phyloP scores from a whole-genome alignment of 1,284 basidiomycete genomes.

The Austroboletus novae-zelandiae region DNA sequence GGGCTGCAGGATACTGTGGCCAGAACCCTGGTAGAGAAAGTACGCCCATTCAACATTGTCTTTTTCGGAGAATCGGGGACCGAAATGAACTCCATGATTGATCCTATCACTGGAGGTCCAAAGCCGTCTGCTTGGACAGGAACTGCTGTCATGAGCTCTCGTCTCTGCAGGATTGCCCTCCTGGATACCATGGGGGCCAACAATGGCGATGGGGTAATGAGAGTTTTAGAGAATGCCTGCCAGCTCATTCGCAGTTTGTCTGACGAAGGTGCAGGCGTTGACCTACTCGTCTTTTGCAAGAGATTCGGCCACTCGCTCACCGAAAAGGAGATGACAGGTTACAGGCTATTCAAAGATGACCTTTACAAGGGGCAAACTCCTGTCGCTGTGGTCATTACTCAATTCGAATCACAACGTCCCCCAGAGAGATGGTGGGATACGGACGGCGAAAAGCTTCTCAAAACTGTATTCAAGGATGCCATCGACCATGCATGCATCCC shows the following conservation, averaged over 20 bases:
- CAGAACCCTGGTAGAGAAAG: neutral
- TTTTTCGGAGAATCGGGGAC: neutral
- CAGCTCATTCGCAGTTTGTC: neutral
- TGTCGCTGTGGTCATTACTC: conserved; percentile 29
- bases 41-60: neutral
- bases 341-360: conserved; percentile 23
- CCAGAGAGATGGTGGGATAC: neutral
- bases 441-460: neutral
- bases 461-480: too few relatives aligned
- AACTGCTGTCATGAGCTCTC: neutral
- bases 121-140: neutral
- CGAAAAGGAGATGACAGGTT: conserved; percentile 17
- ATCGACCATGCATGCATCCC: conserved; percentile 23
- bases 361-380: conserved; percentile 29
- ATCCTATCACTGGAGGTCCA: conserved; percentile 5
- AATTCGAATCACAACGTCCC: neutral
- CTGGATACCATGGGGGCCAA: neutral
- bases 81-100: neutral
- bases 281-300: conserved; percentile 32
- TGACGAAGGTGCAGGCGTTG: conserved; percentile 15
- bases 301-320: conserved; percentile 20
- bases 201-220: neutral
- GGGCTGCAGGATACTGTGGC: neutral
- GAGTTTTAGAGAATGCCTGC: neutral
- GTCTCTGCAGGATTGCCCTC: neutral